These are phyloP conservation scores for Monosporascus sp. DNA, from an alignment of 2,329 filamentous ascomycete genomes.

Conservation along the genomic window DNA sequence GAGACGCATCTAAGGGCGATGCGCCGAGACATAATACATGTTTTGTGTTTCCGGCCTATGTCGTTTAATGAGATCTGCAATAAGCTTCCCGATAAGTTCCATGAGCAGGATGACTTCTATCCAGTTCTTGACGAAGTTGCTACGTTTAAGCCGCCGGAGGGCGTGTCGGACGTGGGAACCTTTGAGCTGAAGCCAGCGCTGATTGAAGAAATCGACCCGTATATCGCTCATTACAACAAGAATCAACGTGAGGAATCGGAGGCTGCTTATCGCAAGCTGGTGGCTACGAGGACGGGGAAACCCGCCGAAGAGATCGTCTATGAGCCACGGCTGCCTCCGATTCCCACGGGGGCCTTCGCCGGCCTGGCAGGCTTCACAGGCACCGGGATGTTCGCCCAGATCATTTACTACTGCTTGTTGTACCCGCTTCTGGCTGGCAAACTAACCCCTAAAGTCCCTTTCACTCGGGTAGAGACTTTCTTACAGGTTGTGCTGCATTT, in stretches of 20 bases:
- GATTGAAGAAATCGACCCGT: slow-evolving; percentile 86
- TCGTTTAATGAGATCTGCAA: slow-evolving; percentile 88
- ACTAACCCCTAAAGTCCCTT: slow-evolving; percentile 68
- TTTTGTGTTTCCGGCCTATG: slow-evolving; percentile 91
- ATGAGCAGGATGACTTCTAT: slow-evolving; percentile 85
- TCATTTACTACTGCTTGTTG: slow-evolving; percentile 81
- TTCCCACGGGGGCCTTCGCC: slow-evolving; percentile 72
- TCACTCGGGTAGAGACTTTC: slow-evolving; percentile 83
- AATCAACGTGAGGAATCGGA: slow-evolving; percentile 97
- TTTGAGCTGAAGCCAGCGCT: slow-evolving; percentile 88
- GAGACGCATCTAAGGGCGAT: slow-evolving; percentile 65
- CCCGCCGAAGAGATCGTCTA: slow-evolving; percentile 79
- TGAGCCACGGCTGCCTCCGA: slow-evolving; percentile 75
- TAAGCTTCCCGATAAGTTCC: slow-evolving; percentile 82
- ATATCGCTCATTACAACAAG: slow-evolving; percentile 92
- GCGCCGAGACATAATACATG: slow-evolving; percentile 85
- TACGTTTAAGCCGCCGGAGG: slow-evolving; percentile 83
- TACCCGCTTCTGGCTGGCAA: slow-evolving; percentile 69
- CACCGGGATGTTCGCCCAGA: slow-evolving; percentile 81
- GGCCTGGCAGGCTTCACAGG: slow-evolving; percentile 73
- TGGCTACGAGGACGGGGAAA: slow-evolving; percentile 83
- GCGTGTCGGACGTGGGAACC: slow-evolving; percentile 84
- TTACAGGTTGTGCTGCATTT: slow-evolving; percentile 88
- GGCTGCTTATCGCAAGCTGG: slow-evolving; percentile 77
- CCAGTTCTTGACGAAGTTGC: slow-evolving; percentile 82